Base-by-base conservation (phyloP, 2,329 filamentous ascomycete genomes). In the Bipolaris cookei region DNA sequence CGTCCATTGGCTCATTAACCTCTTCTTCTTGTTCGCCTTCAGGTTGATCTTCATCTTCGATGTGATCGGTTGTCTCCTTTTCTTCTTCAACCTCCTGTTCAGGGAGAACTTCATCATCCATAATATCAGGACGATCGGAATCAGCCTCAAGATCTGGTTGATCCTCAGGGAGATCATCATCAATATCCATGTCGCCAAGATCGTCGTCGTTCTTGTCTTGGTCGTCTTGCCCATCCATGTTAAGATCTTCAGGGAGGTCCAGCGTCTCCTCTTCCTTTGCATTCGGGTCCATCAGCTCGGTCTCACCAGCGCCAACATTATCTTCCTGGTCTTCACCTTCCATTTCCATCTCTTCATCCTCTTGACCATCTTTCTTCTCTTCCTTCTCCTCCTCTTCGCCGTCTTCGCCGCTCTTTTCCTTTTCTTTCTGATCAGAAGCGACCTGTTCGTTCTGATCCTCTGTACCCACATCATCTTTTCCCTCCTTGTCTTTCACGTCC, bases 171-270 rank as follows among this genome's bases (percentile, higher is more conserved):
- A 72, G 51, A 39, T 77, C 71, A 7, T 75, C 73, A 25, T 72
- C 74, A 49, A 76, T 75, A 34, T 75, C 72, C 65, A 74, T 73
- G 32, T 76, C 70, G 2, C 67, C 70, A 39, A 69, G 51, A 37
- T 69, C 64, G 34, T 80, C 65, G 37, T 80, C 77, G 2, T 83
- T 82, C 51, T 90, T 76, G 52, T 86, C 81, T 4, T 84, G 84
- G 16, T 83, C 81, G 7, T 78, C 84, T 25, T 90, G 81, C 7
- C 86, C 89, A 62, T 94, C 89, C 53, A 95, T 84, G 55, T 96
- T 88, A 82, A 97, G 89, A 63, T 97, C 91, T 39, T 97, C 92
- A 0, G 92, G 92, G 20, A 97, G 81, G 43, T 93, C 92, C 58
- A 97, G 81, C 2, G 89, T 88, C 58, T 96, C 88, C 66, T 92